Evolutionary conservation across 257 asterid species (phyloP).

Genomic region (Cinchona pubescens): DNA sequence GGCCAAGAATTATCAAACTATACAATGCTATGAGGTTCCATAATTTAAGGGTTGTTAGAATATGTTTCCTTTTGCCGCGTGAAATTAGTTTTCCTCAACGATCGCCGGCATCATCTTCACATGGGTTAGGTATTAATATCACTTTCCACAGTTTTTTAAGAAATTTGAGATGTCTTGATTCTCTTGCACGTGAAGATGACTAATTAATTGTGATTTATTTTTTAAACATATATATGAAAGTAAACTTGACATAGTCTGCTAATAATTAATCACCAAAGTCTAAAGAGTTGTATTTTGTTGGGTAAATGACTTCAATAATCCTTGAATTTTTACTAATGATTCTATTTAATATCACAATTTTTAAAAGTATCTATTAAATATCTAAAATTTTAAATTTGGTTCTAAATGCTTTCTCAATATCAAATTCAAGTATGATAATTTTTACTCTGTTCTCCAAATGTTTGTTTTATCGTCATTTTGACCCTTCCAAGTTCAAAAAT

Average conservation of each 20-base stretch:
- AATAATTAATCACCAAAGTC: neutral
- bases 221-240: neutral
- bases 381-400: too few relatives aligned
- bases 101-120: neutral
- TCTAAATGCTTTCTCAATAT: too few relatives aligned
- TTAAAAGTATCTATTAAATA: too few relatives aligned
- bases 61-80: neutral
- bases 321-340: too few relatives aligned
- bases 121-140: conserved; percentile 10
- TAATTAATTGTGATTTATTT: neutral
- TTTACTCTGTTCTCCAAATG: too few relatives aligned
- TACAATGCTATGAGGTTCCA: neutral
- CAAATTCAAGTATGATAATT: too few relatives aligned
- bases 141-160: conserved; percentile 3
- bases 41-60: neutral
- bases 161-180: neutral
- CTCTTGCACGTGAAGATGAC: conserved; percentile 3
- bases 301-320: too few relatives aligned
- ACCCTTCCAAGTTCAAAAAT: too few relatives aligned
- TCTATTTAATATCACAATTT: too few relatives aligned
- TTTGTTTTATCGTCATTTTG: too few relatives aligned
- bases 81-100: neutral
- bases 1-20: neutral
- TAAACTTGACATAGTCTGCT: neutral
- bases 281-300: neutral